Base-by-base conservation (phyloP, 2,329 filamentous ascomycete species). In the Polytolypa hystricis region DNA sequence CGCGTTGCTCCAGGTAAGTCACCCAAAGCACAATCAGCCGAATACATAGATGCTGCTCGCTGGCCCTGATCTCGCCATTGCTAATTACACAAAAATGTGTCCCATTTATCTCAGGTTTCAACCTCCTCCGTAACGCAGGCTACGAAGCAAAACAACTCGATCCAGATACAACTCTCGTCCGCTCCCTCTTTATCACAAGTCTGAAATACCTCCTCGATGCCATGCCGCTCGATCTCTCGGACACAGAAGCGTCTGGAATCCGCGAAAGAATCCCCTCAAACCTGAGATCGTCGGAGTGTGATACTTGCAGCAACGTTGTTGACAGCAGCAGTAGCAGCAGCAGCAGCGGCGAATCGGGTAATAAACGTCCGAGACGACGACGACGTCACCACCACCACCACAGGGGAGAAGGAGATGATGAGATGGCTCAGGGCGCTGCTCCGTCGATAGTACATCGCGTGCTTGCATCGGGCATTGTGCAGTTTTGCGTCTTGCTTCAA, bases 401-500 rank as follows among this genome's bases (percentile, higher is more conserved):
- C n/a, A n/a, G n/a, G 10, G 14, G n/a, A 10, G 34, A 18, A 37
- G 30, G 33, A 42, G 9, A 30, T 52, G 28, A 32, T 39, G 7
- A 16, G 39, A 30, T 30, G 5, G 4, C 12, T 14, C 25, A 23
- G 30, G 6, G 25, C 18, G 5, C 17, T 32, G 1, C 47, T 9
- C 25, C 49, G 27, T 77, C 75, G 0, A 52, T 78, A 9, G 55
- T 83, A 11, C 77, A 81, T 50, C 69, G 71, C 18, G 54, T 67
- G 3, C 66, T 79, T 0, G 74, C 76, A 4, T 63, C 64, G 12
- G 52, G 63, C 2, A 73, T 81, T 5, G 57, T 80, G 31, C 66
- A 73, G 21, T 37, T 76, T 2, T 75, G 82, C 45, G 53, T 83
- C 4, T 45, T 79, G 5, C 39, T 75, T 17, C 73, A 78, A 36